Evolutionary conservation across 306 rosid genomes (phyloP), one percentile per base, ranked within the genome.

Genomic region (Lagenaria siceraria): DNA sequence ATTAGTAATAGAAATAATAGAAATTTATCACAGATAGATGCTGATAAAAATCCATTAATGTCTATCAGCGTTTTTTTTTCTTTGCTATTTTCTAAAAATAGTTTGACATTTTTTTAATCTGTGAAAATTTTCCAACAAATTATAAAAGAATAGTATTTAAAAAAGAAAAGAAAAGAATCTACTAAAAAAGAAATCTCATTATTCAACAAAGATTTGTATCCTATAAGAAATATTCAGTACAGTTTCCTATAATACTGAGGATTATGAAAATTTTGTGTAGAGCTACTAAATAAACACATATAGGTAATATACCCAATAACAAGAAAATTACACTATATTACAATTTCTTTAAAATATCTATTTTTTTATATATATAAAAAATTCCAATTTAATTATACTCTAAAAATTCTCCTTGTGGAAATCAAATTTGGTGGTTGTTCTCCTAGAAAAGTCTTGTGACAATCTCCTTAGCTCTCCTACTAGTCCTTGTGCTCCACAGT

Each of bases 331-430:
- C 40, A 42, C 54, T 73, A 51, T 73, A 51, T 29, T 73, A 73
- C 77, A 73, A 18, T 73, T 73, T 29, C 58, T 73, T 46, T 15
- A 71, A 71, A 71, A 71, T 71, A 14, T 22, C 2, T 9, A 38
- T 48, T 25, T 14, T 46, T 13, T 3, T 43, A 1, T 29, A 29
- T 46, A 10, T 29, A 5, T 21, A 46, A 24, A 25, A 71, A 71
- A 46, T 10, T 12, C 1, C 38, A 24, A 71, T 71, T 48, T 46
- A 71, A 71, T 82, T n/a, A 52, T 63, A 69, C 68, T 77, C 82
- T 79, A 92, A 66, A 95, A 95, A 64, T 89, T 92, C 81, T 92
- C 97, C 66, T 90, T 89, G 38, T 94, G 98, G 78, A 94, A 94
- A 87, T 94, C 96, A 38, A 94, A 90, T 77, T 89, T 90, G 51